Evolutionary conservation across 139 green algal species (phyloP).

Genomic region (Coccomyxa sp.): DNA sequence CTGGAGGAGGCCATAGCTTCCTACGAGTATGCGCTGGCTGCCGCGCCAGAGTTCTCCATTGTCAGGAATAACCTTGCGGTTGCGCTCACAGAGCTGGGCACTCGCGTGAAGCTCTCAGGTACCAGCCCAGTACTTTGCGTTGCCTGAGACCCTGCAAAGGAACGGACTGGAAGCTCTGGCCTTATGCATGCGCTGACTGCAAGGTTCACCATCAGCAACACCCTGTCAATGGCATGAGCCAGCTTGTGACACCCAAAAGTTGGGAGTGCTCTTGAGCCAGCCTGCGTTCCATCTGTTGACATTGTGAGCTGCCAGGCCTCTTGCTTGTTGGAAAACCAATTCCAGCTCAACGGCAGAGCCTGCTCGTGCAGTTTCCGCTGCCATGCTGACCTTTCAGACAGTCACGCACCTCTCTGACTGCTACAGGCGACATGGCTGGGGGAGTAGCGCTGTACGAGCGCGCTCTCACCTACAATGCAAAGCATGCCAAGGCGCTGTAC

Average conservation of each 20-base stretch:
- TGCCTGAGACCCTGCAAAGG: not conserved
- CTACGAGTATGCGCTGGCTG: conserved; percentile 74
- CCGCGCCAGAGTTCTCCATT: conserved; percentile 50
- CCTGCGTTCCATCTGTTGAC: too few relatives aligned
- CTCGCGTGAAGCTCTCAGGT: conserved; percentile 39
- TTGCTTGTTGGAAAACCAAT: too few relatives aligned
- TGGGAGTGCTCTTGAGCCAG: too few relatives aligned
- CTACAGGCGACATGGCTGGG: conserved; percentile 9
- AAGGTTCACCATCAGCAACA: not conserved
- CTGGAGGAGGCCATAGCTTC: conserved; percentile 70
- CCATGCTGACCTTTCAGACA: too few relatives aligned
- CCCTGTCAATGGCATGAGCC: too few relatives aligned
- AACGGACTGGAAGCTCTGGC: not conserved
- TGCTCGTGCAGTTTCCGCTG: too few relatives aligned
- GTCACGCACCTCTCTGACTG: too few relatives aligned
- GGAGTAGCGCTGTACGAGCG: conserved; percentile 59
- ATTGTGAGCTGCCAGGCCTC: too few relatives aligned
- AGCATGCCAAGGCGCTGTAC: conserved; percentile 86
- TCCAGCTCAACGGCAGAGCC: too few relatives aligned
- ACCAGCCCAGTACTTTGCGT: too few relatives aligned
- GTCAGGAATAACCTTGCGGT: conserved; percentile 77
- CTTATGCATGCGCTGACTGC: not conserved
- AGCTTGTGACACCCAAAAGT: too few relatives aligned
- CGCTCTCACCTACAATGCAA: conserved; percentile 52
- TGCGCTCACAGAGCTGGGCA: conserved; percentile 80